These are phyloP conservation scores for Rhododendron vialii DNA, from an alignment of 148 eudicot species.

Conservation along the genomic window DNA sequence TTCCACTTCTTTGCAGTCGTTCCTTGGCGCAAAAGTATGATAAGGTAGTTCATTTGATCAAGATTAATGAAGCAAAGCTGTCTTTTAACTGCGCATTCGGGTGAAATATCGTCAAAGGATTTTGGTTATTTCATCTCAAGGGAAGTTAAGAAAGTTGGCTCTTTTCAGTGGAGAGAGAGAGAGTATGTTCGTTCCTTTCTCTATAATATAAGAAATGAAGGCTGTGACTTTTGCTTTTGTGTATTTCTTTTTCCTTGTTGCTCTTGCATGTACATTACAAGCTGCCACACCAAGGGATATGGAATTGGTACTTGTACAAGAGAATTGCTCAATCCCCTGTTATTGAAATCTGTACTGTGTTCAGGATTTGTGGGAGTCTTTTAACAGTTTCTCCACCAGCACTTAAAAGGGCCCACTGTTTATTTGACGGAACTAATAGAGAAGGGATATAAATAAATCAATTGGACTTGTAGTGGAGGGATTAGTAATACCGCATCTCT, in stretches of 20 bases:
- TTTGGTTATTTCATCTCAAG: not conserved
- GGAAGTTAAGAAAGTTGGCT: not conserved
- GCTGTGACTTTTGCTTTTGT: conserved; percentile 4
- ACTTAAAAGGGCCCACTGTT: not conserved
- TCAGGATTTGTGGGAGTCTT: not conserved
- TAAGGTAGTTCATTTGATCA: conserved; percentile 1
- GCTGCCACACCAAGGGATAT: conserved; percentile 5
- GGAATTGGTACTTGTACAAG: not conserved
- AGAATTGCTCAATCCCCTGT: not conserved
- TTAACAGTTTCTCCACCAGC: not conserved
- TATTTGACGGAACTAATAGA: not conserved
- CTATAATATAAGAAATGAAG: conserved; percentile 6
- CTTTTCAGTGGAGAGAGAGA: not conserved
- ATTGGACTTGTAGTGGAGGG: not conserved
- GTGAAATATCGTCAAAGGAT: not conserved
- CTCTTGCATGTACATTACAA: conserved; percentile 7
- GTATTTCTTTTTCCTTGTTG: not conserved
- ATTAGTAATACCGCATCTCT: not conserved
- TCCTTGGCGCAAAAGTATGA: conserved; percentile 16
- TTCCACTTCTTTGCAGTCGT: conserved; percentile 14
- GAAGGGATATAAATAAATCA: not conserved
- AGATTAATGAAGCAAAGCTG: not conserved
- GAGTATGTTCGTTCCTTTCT: conserved; percentile 5
- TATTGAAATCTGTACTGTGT: not conserved
- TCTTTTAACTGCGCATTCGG: not conserved